phyloP scores from a whole-genome alignment of 2,329 filamentous ascomycete species.

The Aspergillus sclerotialis region DNA sequence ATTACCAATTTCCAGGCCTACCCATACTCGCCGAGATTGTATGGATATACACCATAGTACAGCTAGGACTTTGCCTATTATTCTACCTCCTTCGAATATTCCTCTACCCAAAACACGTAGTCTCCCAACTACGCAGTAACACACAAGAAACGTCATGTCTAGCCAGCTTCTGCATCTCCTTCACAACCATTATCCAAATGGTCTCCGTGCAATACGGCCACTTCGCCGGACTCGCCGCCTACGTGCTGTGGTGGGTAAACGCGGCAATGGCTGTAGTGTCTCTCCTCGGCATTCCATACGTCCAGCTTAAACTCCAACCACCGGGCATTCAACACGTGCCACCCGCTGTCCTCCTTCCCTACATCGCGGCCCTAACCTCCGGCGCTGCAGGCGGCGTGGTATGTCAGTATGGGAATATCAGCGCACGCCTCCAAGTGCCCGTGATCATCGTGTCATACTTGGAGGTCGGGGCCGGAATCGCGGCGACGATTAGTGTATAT shows the following conservation, averaged over 20 bases:
- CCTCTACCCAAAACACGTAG: constrained; percentile 26
- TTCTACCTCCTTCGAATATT: constrained; percentile 26
- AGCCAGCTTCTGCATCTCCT: constrained; percentile 31
- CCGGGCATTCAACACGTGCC: constrained; percentile 26
- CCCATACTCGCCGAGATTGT: constrained; percentile 29
- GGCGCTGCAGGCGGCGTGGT: constrained; percentile 33
- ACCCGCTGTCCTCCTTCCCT: constrained; percentile 30
- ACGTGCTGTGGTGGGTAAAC: constrained; percentile 38
- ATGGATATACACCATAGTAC: constrained; percentile 32
- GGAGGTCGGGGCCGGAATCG: constrained; percentile 28
- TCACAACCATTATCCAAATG: constrained; percentile 27
- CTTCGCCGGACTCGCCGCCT: constrained; percentile 20
- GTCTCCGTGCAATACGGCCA: constrained; percentile 44
- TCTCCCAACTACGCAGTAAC: constrained; percentile 20
- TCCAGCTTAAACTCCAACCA: constrained; percentile 31
- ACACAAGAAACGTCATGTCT: constrained; percentile 33
- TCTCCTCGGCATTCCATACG: constrained; percentile 27
- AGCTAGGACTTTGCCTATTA: constrained; percentile 21
- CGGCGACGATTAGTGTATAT: constrained; percentile 25
- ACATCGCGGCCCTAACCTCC: constrained; percentile 34
- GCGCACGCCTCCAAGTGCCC: constrained; percentile 26
- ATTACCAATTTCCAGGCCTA: constrained; percentile 37
- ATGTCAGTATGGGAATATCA: constrained; percentile 21
- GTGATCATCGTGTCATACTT: constrained; percentile 37
- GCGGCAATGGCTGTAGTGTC: constrained; percentile 24